Evolutionary conservation across 2,329 filamentous ascomycete species (phyloP), one percentile per base, ranked within the genome.

Genomic region (Cercospora sp.): DNA sequence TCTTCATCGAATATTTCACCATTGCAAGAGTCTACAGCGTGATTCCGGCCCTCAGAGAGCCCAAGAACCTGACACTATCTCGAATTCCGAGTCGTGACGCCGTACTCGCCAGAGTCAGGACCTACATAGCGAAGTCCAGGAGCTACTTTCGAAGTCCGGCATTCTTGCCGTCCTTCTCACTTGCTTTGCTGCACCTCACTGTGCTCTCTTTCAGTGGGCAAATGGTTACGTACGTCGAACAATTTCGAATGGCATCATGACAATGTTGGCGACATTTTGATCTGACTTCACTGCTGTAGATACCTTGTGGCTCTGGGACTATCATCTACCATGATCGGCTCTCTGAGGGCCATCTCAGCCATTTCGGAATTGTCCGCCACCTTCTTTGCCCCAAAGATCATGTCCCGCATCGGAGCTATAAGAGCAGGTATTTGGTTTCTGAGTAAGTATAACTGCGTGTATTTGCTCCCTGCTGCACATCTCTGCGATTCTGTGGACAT

Each of bases 391-490:
- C 89, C 89, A 0, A 78, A 80, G 64, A 75, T 89, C 13, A 88
- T 88, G 82, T 73, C 72, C 2, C 76, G 74, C 3, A 83, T 84
- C 5, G 82, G 82, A 23, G 75, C 82, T 0, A 81, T 91, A 7
- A 82, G 91, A n/a, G 84, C 86, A 0, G 91, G 90, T 0, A 82
- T 93, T 3, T 93, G 91, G 91, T 88, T 87, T 69, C 75, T 90
- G 9, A 88, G 51, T 57, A 57, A 57, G 48, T n/a, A n/a, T n/a
- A n/a, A n/a, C n/a, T n/a, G n/a, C n/a, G n/a, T n/a, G n/a, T n/a
- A n/a, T n/a, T n/a, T n/a, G n/a, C n/a, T n/a, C n/a, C n/a, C n/a
- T n/a, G n/a, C n/a, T n/a, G n/a, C n/a, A n/a, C n/a, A n/a, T n/a
- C n/a, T n/a, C n/a, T n/a, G n/a, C n/a, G n/a, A n/a, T n/a, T n/a